Evolutionary conservation across 345 rosid genomes (phyloP), one percentile per base, ranked within the genome.

Genomic region (Limnanthes douglasii): DNA sequence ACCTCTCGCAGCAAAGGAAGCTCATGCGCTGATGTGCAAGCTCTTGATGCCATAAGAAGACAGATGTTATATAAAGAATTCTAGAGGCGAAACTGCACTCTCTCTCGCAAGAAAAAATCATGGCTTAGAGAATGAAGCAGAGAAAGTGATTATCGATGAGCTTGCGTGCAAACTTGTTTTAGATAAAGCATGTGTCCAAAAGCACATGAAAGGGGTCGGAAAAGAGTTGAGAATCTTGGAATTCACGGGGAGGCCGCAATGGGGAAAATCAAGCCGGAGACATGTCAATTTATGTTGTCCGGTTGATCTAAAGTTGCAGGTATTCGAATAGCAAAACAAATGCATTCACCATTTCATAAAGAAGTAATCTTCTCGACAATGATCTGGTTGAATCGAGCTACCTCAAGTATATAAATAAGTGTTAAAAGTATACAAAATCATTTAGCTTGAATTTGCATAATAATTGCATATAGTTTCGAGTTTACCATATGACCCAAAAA

Each of bases 1-100:
- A 34, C 88, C 98, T 1, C 77, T 90, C 12, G 96, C 96, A 6
- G 98, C 96, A 4, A 75, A 57, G 45, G 85, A 71, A 61, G 96
- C 88, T 18, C 80, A 72, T 32, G 51, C 67, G 9, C 39, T 62
- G 17, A 59, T 69, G 53, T 75, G 99, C 5, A 55, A 67, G 53
- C 72, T 80, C 24, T 43, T 90, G 54, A 69, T 90, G 26, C 49
- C 74, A 1, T 39, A 32, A 1, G 96, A 94, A 0, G 92, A 93
- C 12, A 45, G 53, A 16, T 84, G 93, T 11, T 50, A 69, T 19
- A 59, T 45, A 12, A 75, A 50, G 71, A 80, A 61, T 24, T 41
- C 46, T 8, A 65, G 61, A 45, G 98, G 96, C 1, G 84, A 72
- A 48, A 77, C 78, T 0, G 75, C 85, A 10, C 58, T 80, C 34